phyloP scores from a whole-genome alignment of 148 eudicot species.

The Heliosperma pusillum region DNA sequence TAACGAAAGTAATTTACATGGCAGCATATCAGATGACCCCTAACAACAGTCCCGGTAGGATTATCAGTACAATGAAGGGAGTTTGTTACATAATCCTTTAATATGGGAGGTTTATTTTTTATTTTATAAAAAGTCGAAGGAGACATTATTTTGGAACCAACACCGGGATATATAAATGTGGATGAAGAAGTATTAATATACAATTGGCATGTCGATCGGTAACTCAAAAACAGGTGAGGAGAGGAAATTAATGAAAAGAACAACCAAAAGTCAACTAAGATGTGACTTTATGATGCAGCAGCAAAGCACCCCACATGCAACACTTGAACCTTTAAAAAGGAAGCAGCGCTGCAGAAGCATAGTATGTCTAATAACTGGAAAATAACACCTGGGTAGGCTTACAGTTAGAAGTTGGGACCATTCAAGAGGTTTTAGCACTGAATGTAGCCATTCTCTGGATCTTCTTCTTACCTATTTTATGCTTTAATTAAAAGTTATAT shows the following conservation, averaged over 20 bases:
- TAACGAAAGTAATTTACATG: too few relatives aligned
- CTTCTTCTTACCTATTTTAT: not conserved
- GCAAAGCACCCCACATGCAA: constrained; percentile 16
- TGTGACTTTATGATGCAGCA: constrained; percentile 10
- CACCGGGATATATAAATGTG: too few relatives aligned
- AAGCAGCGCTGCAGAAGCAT: not conserved
- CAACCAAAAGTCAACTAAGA: not conserved
- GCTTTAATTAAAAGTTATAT: not conserved
- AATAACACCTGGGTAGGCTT: constrained; percentile 5
- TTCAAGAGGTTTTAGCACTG: constrained; percentile 5
- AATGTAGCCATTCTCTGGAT: not conserved
- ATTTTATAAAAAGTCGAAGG: not conserved
- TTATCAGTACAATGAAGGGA: too few relatives aligned
- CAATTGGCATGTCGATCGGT: not conserved
- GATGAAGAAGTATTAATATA: too few relatives aligned
- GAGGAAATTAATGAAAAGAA: not conserved
- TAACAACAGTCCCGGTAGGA: too few relatives aligned
- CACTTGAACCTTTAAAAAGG: constrained; percentile 13
- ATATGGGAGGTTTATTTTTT: too few relatives aligned
- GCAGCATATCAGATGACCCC: too few relatives aligned
- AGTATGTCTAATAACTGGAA: not conserved
- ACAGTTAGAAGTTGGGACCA: constrained; percentile 33
- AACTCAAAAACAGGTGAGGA: not conserved
- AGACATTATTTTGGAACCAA: too few relatives aligned
- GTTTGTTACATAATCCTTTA: too few relatives aligned